These are phyloP conservation scores for Leccinum broughii DNA, from an alignment of 768 basidiomycete genomes.

Conservation along the genomic window DNA sequence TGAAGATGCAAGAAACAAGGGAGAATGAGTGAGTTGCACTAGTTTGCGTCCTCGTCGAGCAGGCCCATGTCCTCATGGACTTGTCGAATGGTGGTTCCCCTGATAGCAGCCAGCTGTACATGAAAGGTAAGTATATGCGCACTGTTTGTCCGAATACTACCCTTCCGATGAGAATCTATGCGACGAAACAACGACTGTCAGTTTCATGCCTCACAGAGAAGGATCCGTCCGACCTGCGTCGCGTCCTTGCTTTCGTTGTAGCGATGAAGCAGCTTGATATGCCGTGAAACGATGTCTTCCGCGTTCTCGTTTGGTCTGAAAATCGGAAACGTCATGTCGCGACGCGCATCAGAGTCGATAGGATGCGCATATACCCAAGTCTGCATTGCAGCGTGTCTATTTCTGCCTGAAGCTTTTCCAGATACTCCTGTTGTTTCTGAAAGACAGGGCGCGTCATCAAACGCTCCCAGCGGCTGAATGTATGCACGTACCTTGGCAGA, in stretches of 20 bases:
- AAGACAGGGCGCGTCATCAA: background rate
- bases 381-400: slow-evolving; percentile 45
- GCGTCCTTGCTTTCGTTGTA: slow-evolving; percentile 88
- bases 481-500: slow-evolving; percentile 29
- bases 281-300: slow-evolving; percentile 58
- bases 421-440: slow-evolving; percentile 54
- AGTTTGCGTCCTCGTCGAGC: slow-evolving; percentile 52
- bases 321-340: background rate
- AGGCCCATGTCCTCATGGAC: slow-evolving; percentile 74
- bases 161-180: slow-evolving; percentile 76
- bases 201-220: background rate
- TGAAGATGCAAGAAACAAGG: slow-evolving; percentile 11
- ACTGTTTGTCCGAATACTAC: slow-evolving; percentile 37
- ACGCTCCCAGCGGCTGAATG: background rate
- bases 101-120: slow-evolving; percentile 66
- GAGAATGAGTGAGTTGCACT: slow-evolving; percentile 4
- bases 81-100: slow-evolving; percentile 68
- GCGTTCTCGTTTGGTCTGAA: slow-evolving; percentile 47
- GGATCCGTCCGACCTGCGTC: slow-evolving; percentile 52
- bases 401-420: slow-evolving; percentile 48
- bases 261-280: slow-evolving; percentile 70
- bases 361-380: slow-evolving; percentile 41
- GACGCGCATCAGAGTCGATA: background rate
- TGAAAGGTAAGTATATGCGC: slow-evolving; percentile 15
- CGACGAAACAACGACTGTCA: slow-evolving; percentile 1